Percentiles rank a stretch among this genome's conserved stretches.
Conservation (phyloP, 2,329 filamentous ascomycete species). For the Fusarium citri region DNA sequence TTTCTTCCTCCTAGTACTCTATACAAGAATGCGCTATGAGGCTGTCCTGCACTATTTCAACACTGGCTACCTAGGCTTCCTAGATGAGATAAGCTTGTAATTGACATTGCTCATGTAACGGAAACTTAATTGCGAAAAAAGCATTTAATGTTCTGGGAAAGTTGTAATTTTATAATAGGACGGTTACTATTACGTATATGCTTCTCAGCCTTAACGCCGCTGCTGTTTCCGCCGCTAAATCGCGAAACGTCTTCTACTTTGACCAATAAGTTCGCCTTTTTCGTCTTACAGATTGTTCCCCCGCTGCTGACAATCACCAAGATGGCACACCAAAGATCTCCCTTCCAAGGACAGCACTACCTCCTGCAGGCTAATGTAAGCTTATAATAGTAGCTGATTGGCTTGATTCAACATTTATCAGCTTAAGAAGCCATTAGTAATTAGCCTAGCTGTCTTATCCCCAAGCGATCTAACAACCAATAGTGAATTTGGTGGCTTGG, state of each 20-base stretch:
- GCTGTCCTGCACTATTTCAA: background rate
- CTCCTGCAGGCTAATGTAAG: no score
- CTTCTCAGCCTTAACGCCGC: background rate
- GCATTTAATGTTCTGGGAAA: background rate
- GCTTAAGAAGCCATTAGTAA: no score
- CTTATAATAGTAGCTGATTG: no score
- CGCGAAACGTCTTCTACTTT: conserved; percentile 57
- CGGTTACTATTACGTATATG: background rate
- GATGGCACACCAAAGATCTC: conserved; percentile 55
- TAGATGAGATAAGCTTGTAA: background rate
- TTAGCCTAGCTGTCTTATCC: no score
- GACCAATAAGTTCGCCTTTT: conserved; percentile 54
- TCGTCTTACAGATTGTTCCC: background rate
- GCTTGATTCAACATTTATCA: no score
- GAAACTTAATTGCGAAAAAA: background rate
- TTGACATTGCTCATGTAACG: background rate
- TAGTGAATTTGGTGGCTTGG: no score
- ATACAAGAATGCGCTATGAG: background rate
- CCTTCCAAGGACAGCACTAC: conserved; percentile 52
- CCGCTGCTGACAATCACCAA: conserved; percentile 30
- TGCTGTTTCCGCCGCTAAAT: conserved; percentile 30
- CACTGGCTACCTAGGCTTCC: background rate
- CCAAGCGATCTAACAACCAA: no score
- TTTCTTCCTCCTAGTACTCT: background rate
- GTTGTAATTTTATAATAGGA: accelerated